phyloP scores from a whole-genome alignment of 805 yeast genomes.

The Candida nitratophila region DNA sequence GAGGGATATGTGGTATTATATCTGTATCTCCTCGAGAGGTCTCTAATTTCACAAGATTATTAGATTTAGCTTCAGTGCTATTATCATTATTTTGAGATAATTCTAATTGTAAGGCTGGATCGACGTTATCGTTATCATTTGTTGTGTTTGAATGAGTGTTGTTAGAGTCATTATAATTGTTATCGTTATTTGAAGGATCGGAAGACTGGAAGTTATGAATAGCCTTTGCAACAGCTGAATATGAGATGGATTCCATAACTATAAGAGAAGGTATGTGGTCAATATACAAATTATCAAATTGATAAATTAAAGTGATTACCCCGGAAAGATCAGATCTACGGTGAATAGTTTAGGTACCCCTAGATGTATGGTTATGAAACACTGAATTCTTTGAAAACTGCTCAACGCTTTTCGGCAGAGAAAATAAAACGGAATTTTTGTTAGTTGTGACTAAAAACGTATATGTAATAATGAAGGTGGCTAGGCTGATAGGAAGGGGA shows the following conservation, averaged over 20 bases:
- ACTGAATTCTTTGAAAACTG: background rate
- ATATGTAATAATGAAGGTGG: no score
- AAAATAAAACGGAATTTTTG: no score
- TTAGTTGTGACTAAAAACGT: no score
- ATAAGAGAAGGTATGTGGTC: no score
- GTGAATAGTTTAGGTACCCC: background rate
- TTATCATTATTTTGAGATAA: no score
- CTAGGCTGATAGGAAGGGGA: no score
- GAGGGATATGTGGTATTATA: background rate
- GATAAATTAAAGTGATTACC: background rate
- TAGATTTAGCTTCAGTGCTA: no score
- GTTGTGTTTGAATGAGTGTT: no score
- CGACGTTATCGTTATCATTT: conserved; percentile 12
- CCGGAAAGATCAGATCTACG: background rate
- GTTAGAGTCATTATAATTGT: background rate
- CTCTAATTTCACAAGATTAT: background rate
- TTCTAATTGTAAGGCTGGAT: conserved; percentile 19
- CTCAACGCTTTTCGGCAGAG: no score
- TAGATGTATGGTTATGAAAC: background rate
- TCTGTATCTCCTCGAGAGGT: conserved; percentile 10
- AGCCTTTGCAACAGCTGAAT: conserved; percentile 11
- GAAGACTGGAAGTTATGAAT: conserved; percentile 9
- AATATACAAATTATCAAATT: no score
- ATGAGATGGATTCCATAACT: no score
- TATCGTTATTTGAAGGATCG: background rate